Evolutionary conservation across 345 rosid genomes (phyloP).

Genomic region (Atalantia buxifolia): DNA sequence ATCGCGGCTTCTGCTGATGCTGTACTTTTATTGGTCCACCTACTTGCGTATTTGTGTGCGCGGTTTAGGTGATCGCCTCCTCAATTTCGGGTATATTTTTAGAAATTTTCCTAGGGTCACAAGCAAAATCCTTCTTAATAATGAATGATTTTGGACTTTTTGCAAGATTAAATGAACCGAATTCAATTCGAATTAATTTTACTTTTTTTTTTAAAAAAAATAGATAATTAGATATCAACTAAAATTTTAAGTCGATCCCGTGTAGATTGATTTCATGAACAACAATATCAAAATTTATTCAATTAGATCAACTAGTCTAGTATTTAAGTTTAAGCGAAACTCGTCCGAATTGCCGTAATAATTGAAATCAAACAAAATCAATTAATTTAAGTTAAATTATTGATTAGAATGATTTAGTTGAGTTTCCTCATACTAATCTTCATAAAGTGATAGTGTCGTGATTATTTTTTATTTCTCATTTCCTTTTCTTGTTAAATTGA

Average conservation of each 20-base stretch:
- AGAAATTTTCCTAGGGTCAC: neutral
- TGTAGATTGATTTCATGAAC: neutral
- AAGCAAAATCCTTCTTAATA: too few species aligned
- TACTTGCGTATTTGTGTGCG: neutral
- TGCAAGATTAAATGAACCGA: neutral
- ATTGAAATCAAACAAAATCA: neutral
- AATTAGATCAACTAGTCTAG: neutral
- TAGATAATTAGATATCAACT: too few species aligned
- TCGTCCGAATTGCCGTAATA: neutral
- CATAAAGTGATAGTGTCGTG: neutral
- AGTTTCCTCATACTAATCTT: neutral
- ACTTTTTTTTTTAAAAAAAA: too few species aligned
- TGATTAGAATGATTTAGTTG: neutral
- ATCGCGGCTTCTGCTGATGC: conserved; percentile 6
- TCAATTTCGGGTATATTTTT: neutral
- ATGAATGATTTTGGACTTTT: too few species aligned
- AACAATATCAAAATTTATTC: neutral
- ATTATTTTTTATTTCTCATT: neutral
- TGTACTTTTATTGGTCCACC: conserved; percentile 22
- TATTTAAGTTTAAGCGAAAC: neutral
- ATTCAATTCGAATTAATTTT: too few species aligned
- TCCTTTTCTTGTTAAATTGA: neutral
- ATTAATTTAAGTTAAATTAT: neutral
- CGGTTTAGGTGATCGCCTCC: neutral
- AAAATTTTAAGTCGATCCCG: too few species aligned